Percentiles rank a stretch among this genome's conserved stretches.
Evolutionary conservation across 352 stramenopile species (phyloP).

Genomic region (Lagenidium sp.): DNA sequence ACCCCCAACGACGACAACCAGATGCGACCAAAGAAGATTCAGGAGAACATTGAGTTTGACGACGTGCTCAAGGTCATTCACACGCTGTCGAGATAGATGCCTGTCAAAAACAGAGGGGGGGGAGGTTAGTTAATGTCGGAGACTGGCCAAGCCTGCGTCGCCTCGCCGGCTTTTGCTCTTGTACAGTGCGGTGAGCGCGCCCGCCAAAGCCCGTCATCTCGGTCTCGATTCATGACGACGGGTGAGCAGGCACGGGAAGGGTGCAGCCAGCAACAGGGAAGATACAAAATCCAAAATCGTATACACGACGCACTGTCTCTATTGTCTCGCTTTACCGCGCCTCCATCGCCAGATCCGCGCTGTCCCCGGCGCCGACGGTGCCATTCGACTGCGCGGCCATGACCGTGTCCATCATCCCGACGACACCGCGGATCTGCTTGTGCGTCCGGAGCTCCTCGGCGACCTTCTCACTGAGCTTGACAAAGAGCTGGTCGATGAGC

Average conservation of each 20-base stretch:
- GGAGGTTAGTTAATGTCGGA: not conserved
- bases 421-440: slow-evolving; percentile 75
- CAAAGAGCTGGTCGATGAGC: slow-evolving; percentile 92
- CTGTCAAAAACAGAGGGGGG: not conserved
- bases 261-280: not conserved
- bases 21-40: slow-evolving; percentile 81
- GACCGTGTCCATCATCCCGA: slow-evolving; percentile 87
- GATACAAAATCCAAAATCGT: not conserved
- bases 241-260: too few relatives aligned
- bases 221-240: too few relatives aligned
- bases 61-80: slow-evolving; percentile 84
- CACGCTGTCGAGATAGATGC: slow-evolving; percentile 80
- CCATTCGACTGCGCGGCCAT: slow-evolving; percentile 80
- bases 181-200: too few relatives aligned
- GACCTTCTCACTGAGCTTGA: slow-evolving; percentile 86
- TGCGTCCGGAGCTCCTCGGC: slow-evolving; percentile 80
- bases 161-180: too few relatives aligned
- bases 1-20: slow-evolving; percentile 75
- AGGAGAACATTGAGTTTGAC: slow-evolving; percentile 82
- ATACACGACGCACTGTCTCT: slow-evolving; percentile 10
- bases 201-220: too few relatives aligned
- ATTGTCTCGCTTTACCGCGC: slow-evolving; percentile 12
- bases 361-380: slow-evolving; percentile 19
- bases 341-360: slow-evolving; percentile 12
- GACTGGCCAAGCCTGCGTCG: too few relatives aligned